A percentile compares a stretch with the other conserved stretches of the same genome.
Evolutionary conservation across 768 basidiomycete genomes (phyloP).

Genomic region (Aureoboletus auriporus): DNA sequence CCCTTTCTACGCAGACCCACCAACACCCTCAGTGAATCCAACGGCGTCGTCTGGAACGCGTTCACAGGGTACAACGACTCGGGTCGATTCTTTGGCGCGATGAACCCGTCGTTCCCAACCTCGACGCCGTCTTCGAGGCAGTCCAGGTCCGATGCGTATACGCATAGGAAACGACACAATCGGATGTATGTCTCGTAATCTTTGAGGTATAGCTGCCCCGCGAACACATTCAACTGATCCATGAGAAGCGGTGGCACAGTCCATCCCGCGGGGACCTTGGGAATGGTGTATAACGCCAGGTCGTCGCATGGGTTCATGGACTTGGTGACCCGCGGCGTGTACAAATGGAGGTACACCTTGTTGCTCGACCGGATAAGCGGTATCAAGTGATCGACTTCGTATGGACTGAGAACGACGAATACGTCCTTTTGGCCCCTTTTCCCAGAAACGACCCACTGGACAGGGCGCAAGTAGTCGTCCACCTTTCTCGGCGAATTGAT

Average conservation of each 20-base stretch:
- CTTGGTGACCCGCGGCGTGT: constrained; percentile 2
- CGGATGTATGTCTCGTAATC: constrained; percentile 1
- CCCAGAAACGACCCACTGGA: constrained; percentile 4
- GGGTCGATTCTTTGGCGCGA: not conserved
- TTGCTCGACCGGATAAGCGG: constrained; percentile 31
- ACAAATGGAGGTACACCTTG: constrained; percentile 2
- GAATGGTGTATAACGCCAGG: not conserved
- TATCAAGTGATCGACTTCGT: constrained; percentile 36
- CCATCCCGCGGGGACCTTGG: not conserved
- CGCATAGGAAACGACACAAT: constrained; percentile 3
- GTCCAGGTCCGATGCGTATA: not conserved
- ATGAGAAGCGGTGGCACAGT: not conserved
- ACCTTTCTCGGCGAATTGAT: not conserved
- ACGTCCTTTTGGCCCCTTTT: not conserved
- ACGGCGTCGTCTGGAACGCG: constrained; percentile 33
- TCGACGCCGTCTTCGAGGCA: not conserved
- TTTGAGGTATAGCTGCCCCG: constrained; percentile 4
- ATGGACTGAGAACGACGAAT: constrained; percentile 38
- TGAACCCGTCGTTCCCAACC: constrained; percentile 1
- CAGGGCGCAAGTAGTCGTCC: constrained; percentile 8
- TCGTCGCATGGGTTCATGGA: constrained; percentile 4
- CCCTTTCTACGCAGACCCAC: constrained; percentile 35
- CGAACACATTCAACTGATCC: constrained; percentile 2
- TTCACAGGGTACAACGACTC: not conserved
- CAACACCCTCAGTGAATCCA: constrained; percentile 22